Evolutionary conservation across 2,329 filamentous ascomycete genomes (phyloP).

Genomic region (Cryphonectria naterciae): DNA sequence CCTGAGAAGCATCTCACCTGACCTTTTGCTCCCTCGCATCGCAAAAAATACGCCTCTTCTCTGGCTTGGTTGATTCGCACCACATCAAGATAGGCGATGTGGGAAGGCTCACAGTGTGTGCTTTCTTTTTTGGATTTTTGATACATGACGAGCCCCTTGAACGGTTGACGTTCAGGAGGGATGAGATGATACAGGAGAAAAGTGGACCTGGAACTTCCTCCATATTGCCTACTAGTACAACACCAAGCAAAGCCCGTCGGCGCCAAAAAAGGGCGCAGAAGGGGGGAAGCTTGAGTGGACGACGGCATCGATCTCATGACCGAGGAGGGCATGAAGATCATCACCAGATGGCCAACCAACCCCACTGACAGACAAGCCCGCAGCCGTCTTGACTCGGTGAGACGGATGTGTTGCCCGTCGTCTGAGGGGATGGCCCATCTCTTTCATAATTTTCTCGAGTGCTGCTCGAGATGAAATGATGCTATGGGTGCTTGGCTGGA

Average conservation of each 20-base stretch:
- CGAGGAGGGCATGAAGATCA: conserved; percentile 6
- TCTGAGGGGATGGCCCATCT: not conserved
- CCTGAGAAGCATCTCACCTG: too few species aligned
- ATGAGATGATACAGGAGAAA: not conserved
- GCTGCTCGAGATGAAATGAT: not conserved
- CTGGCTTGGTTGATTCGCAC: not conserved
- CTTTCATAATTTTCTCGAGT: not conserved
- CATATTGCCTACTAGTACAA: not conserved
- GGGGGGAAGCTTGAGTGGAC: not conserved
- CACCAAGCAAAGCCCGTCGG: not conserved
- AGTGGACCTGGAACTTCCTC: not conserved
- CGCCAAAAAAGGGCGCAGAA: not conserved
- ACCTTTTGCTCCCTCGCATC: not conserved
- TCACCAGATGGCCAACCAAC: not conserved
- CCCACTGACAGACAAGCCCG: not conserved
- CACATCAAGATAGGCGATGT: not conserved
- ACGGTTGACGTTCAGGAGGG: not conserved
- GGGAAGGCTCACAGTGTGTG: not conserved
- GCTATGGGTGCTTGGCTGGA: not conserved
- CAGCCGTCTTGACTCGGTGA: not conserved
- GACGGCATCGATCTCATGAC: not conserved
- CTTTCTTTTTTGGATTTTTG: conserved; percentile 8
- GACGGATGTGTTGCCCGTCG: not conserved
- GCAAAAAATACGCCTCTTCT: not conserved
- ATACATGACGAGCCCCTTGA: not conserved